Conservation (phyloP, 2,329 filamentous ascomycete species). For the Malbranchea cinnamomea region DNA sequence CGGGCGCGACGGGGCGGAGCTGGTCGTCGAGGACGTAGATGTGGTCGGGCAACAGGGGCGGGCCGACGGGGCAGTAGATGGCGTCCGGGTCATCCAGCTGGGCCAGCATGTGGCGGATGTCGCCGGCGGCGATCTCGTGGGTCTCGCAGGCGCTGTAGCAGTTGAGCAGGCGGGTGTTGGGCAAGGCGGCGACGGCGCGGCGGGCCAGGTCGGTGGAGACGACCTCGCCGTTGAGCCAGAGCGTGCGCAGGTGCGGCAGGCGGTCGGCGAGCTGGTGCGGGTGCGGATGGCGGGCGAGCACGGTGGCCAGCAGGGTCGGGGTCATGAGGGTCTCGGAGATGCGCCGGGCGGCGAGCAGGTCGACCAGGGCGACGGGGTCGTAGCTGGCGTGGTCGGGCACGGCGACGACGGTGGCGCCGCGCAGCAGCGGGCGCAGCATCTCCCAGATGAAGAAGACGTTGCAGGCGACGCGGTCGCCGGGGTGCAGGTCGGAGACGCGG, state of each 20-base stretch:
- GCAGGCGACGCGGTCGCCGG: slow-evolving; percentile 67
- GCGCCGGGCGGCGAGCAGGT: slow-evolving; percentile 48
- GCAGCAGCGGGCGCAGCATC: slow-evolving; percentile 59
- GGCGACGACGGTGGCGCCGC: slow-evolving; percentile 60
- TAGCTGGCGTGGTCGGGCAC: slow-evolving; percentile 66
- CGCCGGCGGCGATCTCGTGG: slow-evolving; percentile 64
- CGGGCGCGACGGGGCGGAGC: slow-evolving; percentile 47
- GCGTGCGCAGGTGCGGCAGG: slow-evolving; percentile 50
- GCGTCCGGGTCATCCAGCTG: slow-evolving; percentile 42
- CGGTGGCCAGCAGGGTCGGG: slow-evolving; percentile 60
- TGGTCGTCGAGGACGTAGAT: slow-evolving; percentile 60
- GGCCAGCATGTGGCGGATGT: slow-evolving; percentile 52
- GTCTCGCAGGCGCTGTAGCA: slow-evolving; percentile 75
- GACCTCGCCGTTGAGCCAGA: slow-evolving; percentile 75
- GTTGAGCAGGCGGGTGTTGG: slow-evolving; percentile 56
- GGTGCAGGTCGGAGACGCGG: slow-evolving; percentile 49
- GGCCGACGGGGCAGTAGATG: slow-evolving; percentile 59
- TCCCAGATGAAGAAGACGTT: slow-evolving; percentile 85
- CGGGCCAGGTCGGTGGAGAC: slow-evolving; percentile 63
- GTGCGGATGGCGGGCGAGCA: slow-evolving; percentile 56
- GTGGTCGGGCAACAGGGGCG: slow-evolving; percentile 50
- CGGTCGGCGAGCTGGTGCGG: slow-evolving; percentile 47
- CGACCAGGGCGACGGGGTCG: slow-evolving; percentile 58
- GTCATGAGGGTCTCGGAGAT: slow-evolving; percentile 77
- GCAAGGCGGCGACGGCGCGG: slow-evolving; percentile 51